Conservation (phyloP, 1,284 basidiomycete genomes). For the Apiotrichum veenhuisii region DNA sequence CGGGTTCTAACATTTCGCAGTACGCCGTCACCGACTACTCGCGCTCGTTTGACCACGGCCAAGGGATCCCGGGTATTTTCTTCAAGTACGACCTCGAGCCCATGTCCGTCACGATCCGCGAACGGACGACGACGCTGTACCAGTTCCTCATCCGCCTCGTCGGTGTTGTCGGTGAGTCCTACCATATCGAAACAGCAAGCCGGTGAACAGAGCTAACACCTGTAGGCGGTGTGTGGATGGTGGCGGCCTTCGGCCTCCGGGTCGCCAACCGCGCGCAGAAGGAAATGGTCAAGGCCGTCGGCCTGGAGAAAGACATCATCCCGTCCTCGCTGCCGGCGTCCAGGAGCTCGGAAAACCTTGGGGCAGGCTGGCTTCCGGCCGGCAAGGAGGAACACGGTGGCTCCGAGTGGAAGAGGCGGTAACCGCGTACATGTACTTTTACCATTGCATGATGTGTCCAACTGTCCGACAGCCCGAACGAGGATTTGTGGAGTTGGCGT, state of each 20-base stretch:
- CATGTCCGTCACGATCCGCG: constrained; percentile 74
- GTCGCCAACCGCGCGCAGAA: constrained; percentile 47
- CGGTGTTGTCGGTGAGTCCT: constrained; percentile 36
- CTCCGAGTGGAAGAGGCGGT: constrained; percentile 23
- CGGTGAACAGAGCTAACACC: background rate
- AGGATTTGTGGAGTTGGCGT: no score
- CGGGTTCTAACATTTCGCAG: constrained; percentile 50
- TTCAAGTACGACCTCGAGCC: constrained; percentile 97
- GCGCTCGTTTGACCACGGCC: constrained; percentile 68
- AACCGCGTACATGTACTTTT: background rate
- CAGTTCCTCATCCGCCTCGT: constrained; percentile 75
- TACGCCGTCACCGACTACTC: constrained; percentile 95
- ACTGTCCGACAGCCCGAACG: no score
- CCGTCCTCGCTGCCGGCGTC: constrained; percentile 24
- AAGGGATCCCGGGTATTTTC: constrained; percentile 86
- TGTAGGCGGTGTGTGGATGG: constrained; percentile 50
- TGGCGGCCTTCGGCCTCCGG: constrained; percentile 47
- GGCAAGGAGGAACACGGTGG: background rate
- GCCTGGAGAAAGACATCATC: constrained; percentile 37
- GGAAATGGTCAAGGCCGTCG: constrained; percentile 37
- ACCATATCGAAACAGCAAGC: background rate
- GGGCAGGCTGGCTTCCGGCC: background rate
- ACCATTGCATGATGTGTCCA: background rate
- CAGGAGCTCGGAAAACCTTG: background rate
- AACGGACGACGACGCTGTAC: constrained; percentile 75